Evolutionary conservation across 176 grass and related monocot genomes (phyloP), one percentile per base, ranked within the genome.

Genomic region (Themeda triandra): DNA sequence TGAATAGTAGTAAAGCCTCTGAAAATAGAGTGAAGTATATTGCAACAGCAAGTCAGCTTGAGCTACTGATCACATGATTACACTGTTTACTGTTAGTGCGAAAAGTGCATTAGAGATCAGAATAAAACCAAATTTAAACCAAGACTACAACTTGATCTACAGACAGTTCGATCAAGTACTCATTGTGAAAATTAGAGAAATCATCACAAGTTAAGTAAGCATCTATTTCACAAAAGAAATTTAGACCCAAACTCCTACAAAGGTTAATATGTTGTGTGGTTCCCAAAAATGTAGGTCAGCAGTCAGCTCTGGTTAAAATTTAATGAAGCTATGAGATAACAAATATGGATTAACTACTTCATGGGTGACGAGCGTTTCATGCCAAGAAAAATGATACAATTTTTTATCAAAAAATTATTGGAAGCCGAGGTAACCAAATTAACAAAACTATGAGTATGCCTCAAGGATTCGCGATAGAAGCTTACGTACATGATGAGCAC

Each of bases 401-500:
- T 54, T 54, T 29, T 64, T 54, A 64, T 82, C 77, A 58, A 69
- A 54, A 3, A 87, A 49, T 71, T 21, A 41, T 80, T 71, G 51
- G 1, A 10, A 81, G 51, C 1, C 6, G 77, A 76, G 56, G 6
- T 33, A 74, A 58, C 31, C 25, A 70, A 71, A 49, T 17, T 84
- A 76, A 84, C 1, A 11, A 71, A 70, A 45, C 32, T 80, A 5
- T 37, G 66, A 41, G 58, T 65, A 63, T 36, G 64, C 60, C 85
- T 83, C 42, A 36, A 82, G 74, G 6, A 72, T 80, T 23, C 53
- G 33, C 45, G 51, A 66, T 84, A 66, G 72, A 84, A 66, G 19
- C 83, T 39, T 89, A 80, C 89, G 0, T 92, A 94, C 92, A 94
- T 83, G 63, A 94, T 94, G 18, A 89, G 85, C 64, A 94, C 33